Conservation (phyloP, 1,284 basidiomycete genomes). For the Ustilago curta region DNA sequence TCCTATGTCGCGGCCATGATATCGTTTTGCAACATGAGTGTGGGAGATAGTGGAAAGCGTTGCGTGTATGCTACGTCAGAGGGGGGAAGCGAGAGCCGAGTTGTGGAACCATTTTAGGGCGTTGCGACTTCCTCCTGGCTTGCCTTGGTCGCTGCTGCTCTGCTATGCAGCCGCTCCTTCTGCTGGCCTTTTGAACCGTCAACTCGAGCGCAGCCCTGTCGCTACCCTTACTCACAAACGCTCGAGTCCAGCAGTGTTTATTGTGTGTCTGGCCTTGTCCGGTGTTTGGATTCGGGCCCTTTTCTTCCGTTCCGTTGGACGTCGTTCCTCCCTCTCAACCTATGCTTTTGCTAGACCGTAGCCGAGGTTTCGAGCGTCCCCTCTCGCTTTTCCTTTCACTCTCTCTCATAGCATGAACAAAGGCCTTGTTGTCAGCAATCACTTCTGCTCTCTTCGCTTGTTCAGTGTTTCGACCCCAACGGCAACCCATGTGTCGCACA, state of each 20-base stretch:
- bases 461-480: constrained; percentile 2
- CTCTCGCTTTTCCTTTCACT: not conserved
- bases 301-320: constrained; percentile 2
- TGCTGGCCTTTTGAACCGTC: no score
- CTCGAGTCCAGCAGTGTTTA: not conserved
- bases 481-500: constrained; percentile 7
- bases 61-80: not conserved
- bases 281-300: not conserved
- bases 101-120: not conserved
- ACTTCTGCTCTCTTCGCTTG: constrained; percentile 5
- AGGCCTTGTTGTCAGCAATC: not conserved
- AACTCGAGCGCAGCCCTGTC: no score
- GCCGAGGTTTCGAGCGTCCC: constrained; percentile 19
- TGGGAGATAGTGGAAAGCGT: not conserved
- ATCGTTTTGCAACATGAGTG: not conserved
- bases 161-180: not conserved
- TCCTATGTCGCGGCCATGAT: not conserved
- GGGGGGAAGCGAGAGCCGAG: not conserved
- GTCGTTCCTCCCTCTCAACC: not conserved
- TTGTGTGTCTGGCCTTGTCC: not conserved
- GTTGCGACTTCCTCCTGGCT: constrained; percentile 1
- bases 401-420: not conserved
- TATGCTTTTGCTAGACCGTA: not conserved
- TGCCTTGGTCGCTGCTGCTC: not conserved
- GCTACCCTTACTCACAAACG: not conserved